Percentiles rank a stretch among this genome's conserved stretches.
Conservation (phyloP, 352 stramenopile genomes). For the Globisporangium nunn region DNA sequence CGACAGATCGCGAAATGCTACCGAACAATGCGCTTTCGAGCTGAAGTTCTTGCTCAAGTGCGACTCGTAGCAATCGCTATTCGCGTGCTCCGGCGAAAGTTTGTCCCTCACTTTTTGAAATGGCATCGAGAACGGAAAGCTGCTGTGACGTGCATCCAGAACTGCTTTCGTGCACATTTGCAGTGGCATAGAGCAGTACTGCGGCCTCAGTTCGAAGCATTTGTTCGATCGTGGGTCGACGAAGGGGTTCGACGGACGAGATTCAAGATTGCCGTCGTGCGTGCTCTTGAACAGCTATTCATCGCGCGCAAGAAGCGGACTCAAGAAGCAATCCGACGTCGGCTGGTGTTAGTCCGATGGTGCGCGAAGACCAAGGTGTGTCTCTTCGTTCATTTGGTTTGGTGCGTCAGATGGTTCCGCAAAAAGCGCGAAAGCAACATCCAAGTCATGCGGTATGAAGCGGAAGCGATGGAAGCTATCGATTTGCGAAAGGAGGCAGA, state of each 20-base stretch:
- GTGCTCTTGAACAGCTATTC: slow-evolving; percentile 12
- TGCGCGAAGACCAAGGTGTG: slow-evolving; percentile 35
- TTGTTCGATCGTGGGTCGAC: slow-evolving; percentile 12
- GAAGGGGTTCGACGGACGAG: slow-evolving; percentile 2
- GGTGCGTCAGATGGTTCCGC: slow-evolving; percentile 27
- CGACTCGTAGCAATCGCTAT: slow-evolving; percentile 23
- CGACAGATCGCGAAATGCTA: slow-evolving; percentile 20
- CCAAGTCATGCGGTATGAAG: slow-evolving; percentile 16
- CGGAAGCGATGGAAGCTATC: slow-evolving; percentile 17
- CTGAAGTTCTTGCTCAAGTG: slow-evolving; percentile 14
- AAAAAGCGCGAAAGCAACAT: slow-evolving; percentile 25
- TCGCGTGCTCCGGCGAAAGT: slow-evolving; percentile 22
- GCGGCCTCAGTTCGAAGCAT: slow-evolving; percentile 9
- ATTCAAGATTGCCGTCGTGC: slow-evolving; percentile 14
- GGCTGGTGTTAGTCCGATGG: slow-evolving; percentile 22
- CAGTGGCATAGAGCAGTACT: slow-evolving; percentile 16
- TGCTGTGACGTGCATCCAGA: slow-evolving; percentile 28
- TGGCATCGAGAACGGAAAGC: slow-evolving; percentile 19
- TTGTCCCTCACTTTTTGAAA: slow-evolving; percentile 18
- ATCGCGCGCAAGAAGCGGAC: slow-evolving; percentile 7
- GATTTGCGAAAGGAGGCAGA: slow-evolving; percentile 19
- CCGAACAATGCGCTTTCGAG: slow-evolving; percentile 19
- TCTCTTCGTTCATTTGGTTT: slow-evolving; percentile 33
- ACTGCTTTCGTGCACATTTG: slow-evolving; percentile 14
- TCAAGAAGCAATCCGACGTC: slow-evolving; percentile 11